Evolutionary conservation across 257 asterid species (phyloP), one percentile per base, ranked within the genome.

Genomic region (Forsythia suspensa): DNA sequence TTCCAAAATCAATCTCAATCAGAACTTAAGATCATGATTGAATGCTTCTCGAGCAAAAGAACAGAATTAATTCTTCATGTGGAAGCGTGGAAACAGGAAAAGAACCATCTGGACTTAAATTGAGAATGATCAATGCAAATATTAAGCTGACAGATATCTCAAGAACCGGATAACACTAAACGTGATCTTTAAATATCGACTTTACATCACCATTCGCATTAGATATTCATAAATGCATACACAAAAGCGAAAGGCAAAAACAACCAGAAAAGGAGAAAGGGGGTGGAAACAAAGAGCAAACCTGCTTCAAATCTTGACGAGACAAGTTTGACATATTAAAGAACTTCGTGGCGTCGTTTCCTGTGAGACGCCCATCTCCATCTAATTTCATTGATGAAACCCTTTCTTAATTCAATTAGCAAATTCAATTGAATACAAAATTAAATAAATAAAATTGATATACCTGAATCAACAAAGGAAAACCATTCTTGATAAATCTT

Each of bases 221-320:
- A 52, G 52, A 52, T 52, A 16, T 52, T 52, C 0, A 18, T 15
- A 52, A 16, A 52, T 18, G 4, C 63, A 15, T 61, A 21, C 15
- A 0, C n/a, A 61, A 21, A 8, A 61, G 9, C 4, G 8, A 15
- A 61, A 20, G 4, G 37, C 34, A 61, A 61, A 61, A 6, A 6
- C 18, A 44, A 44, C 52, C 36, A 1, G 24, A 6, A 9, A 61
- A 8, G 5, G 38, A 5, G 37, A 61, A 20, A n/a, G 36, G 37
- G 0, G 68, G 5, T 0, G 4, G 52, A 16, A 0, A 3, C 16
- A 61, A 61, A 61, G 15, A 9, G 11, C 66, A 57, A 57, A 89
- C 99, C 97, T 77, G 97, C 83, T 96, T 96, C 82, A 96, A 97
- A 85, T 96, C 98, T 40, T 80, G 92, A 77, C 99, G 97, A 80